These are phyloP conservation scores for Penicillium sp. DNA, from an alignment of 2,329 filamentous ascomycete species.

Conservation along the genomic window DNA sequence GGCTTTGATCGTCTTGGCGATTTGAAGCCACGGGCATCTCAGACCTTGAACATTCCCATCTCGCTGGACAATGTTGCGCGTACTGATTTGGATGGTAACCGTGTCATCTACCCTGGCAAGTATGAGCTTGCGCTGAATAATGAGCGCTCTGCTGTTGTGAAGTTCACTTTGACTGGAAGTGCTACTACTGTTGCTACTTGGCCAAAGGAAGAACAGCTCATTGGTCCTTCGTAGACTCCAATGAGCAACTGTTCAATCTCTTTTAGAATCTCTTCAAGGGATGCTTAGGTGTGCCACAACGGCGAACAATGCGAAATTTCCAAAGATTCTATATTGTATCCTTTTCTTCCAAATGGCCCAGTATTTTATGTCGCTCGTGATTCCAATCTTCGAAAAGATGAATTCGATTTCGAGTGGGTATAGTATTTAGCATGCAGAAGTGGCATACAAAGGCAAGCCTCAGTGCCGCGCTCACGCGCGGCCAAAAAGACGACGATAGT, in stretches of 20 bases:
- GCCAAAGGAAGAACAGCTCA: slow-evolving; percentile 31
- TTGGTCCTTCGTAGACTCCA: slow-evolving; percentile 12
- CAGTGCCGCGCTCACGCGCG: too few relatives aligned
- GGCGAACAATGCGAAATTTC: too few relatives aligned
- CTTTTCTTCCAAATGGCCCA: too few relatives aligned
- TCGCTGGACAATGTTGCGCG: slow-evolving; percentile 42
- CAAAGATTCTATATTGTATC: too few relatives aligned
- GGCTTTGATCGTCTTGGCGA: slow-evolving; percentile 38
- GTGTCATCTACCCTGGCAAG: slow-evolving; percentile 44
- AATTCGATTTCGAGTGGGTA: too few relatives aligned
- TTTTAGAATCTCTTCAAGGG: too few relatives aligned
- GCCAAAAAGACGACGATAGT: neutral
- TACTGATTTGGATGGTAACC: slow-evolving; percentile 39
- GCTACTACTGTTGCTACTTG: slow-evolving; percentile 35
- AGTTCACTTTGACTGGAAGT: slow-evolving; percentile 37
- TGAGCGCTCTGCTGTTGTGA: slow-evolving; percentile 36
- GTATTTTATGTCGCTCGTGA: neutral
- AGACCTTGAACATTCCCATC: slow-evolving; percentile 36
- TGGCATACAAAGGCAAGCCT: neutral
- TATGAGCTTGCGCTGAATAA: slow-evolving; percentile 46
- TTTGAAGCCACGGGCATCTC: slow-evolving; percentile 24
- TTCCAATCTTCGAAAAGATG: neutral
- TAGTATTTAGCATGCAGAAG: too few relatives aligned
- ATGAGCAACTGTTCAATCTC: too few relatives aligned
- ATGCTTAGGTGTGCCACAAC: too few relatives aligned